Conservation (phyloP, 2,329 filamentous ascomycete species). For the Fusarium sp. region DNA sequence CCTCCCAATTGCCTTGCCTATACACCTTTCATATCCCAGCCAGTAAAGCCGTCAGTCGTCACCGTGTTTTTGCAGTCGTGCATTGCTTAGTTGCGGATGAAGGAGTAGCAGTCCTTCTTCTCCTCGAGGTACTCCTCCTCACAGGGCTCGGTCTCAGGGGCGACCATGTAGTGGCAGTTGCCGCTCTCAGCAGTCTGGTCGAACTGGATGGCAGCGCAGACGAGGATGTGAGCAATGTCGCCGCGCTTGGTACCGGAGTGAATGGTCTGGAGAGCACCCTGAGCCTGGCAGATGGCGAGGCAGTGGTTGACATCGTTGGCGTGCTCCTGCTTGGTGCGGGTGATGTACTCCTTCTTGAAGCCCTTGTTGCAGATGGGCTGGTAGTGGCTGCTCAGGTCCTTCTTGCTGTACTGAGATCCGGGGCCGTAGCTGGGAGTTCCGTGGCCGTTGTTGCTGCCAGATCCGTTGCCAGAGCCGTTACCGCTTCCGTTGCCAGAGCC, state of each 20-base stretch:
- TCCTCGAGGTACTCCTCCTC: conserved; percentile 36
- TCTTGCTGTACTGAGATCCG: conserved; percentile 4
- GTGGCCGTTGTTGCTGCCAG: conserved; percentile 48
- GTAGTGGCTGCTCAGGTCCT: conserved; percentile 36
- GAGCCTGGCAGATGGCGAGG: conserved; percentile 38
- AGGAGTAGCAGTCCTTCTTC: conserved; percentile 32
- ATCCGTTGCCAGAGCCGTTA: conserved; percentile 49
- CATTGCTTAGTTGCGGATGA: conserved; percentile 36
- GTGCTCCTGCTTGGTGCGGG: conserved; percentile 20
- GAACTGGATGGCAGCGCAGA: conserved; percentile 41
- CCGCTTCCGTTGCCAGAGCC: conserved; percentile 39
- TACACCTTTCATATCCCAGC: conserved; percentile 9
- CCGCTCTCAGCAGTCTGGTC: conserved; percentile 22
- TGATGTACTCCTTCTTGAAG: conserved; percentile 36
- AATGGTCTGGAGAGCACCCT: conserved; percentile 35
- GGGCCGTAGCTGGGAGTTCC: conserved; percentile 39
- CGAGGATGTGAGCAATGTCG: conserved; percentile 27
- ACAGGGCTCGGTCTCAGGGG: conserved; percentile 39
- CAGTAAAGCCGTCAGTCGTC: neutral
- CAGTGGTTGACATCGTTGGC: conserved; percentile 41
- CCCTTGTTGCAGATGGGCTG: conserved; percentile 42
- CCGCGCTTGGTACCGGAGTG: conserved; percentile 21
- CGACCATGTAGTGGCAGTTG: conserved; percentile 41
- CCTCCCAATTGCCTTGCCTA: conserved; percentile 2
- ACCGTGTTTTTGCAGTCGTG: neutral